Conservation (phyloP, 2,329 filamentous ascomycete species). For the Paraconiothyrium sp. region DNA sequence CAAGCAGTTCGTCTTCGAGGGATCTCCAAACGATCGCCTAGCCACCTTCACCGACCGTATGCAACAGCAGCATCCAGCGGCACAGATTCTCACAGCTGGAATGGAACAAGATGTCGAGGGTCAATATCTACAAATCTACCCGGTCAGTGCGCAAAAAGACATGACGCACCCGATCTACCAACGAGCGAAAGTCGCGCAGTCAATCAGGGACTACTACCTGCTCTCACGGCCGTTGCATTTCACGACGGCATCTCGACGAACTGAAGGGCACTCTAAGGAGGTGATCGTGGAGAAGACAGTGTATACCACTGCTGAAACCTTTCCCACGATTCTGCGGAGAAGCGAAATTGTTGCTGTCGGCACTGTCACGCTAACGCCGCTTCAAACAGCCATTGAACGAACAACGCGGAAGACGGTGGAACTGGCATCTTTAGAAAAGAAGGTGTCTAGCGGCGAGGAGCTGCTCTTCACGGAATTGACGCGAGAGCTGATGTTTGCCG, state of each 20-base stretch:
- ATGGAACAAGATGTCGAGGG: conserved; percentile 85
- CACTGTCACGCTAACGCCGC: conserved; percentile 73
- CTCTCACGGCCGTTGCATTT: conserved; percentile 81
- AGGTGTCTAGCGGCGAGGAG: conserved; percentile 76
- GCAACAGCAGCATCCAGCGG: conserved; percentile 87
- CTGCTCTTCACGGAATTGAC: conserved; percentile 73
- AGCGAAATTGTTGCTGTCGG: conserved; percentile 81
- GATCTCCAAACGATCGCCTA: conserved; percentile 77
- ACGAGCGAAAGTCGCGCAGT: conserved; percentile 81
- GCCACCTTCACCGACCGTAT: conserved; percentile 88
- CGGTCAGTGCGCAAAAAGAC: conserved; percentile 84
- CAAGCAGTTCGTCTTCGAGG: conserved; percentile 93
- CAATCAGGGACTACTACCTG: conserved; percentile 86
- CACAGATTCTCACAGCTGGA: conserved; percentile 77
- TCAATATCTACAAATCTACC: conserved; percentile 85
- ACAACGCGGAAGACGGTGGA: conserved; percentile 92
- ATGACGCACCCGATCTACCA: conserved; percentile 85
- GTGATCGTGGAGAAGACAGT: conserved; percentile 85
- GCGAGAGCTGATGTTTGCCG: conserved; percentile 79
- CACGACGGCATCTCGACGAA: conserved; percentile 77
- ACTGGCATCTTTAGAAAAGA: conserved; percentile 78
- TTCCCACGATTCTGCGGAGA: conserved; percentile 88
- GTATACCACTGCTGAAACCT: conserved; percentile 83
- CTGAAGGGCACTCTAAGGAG: conserved; percentile 72
- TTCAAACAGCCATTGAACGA: conserved; percentile 90